Conservation (phyloP, 2,329 filamentous ascomycete species). For the Cladophialophora psammophila region DNA sequence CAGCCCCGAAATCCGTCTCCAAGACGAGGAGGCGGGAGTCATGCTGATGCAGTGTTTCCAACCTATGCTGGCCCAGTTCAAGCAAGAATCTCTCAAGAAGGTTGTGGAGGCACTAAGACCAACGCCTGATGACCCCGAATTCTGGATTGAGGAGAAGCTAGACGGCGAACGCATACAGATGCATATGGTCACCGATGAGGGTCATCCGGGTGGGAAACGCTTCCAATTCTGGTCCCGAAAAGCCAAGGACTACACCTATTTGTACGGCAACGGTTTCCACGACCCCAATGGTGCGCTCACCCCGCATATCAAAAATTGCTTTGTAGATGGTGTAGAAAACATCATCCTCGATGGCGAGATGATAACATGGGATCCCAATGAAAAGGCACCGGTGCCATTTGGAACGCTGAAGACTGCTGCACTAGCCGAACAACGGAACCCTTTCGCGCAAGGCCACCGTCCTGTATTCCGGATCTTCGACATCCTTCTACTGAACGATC, state of each 20-base stretch:
- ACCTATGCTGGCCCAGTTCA: conserved; percentile 86
- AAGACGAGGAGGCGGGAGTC: conserved; percentile 77
- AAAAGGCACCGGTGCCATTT: conserved; percentile 85
- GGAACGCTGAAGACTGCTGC: conserved; percentile 93
- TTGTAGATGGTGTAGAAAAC: conserved; percentile 78
- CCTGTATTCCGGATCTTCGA: conserved; percentile 90
- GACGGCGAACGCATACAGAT: conserved; percentile 98
- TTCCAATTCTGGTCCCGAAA: conserved; percentile 96
- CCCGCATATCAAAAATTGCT: conserved; percentile 77
- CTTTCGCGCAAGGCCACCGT: conserved; percentile 69
- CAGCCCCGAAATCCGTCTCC: conserved; percentile 74
- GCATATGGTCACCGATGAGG: conserved; percentile 80
- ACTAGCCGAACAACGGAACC: conserved; percentile 77
- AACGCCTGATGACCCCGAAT: conserved; percentile 74
- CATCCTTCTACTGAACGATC: conserved; percentile 85
- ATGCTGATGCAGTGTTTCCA: conserved; percentile 94
- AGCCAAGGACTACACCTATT: conserved; percentile 93
- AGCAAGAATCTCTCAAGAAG: conserved; percentile 56
- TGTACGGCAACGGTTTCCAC: conserved; percentile 80
- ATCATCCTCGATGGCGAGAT: conserved; percentile 97
- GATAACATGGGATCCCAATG: conserved; percentile 93
- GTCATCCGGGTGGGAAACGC: conserved; percentile 70
- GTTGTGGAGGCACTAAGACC: conserved; percentile 72
- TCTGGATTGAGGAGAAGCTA: conserved; percentile 98
- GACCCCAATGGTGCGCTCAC: conserved; percentile 81